Evolutionary conservation across 148 eudicot genomes (phyloP), one percentile per base, ranked within the genome.

Genomic region (Amaranthus palmeri): DNA sequence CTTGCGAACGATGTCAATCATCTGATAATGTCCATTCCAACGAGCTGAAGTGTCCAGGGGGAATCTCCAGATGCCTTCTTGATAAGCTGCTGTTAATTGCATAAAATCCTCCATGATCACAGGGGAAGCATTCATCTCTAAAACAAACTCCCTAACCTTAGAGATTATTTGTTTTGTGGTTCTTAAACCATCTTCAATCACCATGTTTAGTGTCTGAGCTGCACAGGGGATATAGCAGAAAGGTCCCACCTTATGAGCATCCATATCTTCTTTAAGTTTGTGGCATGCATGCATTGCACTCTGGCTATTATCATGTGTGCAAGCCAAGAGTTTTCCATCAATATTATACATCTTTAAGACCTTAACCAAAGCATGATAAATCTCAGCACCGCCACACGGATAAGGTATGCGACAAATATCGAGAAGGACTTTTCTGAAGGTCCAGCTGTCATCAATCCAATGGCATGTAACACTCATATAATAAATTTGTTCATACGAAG

Each of bases 1-100:
- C 96, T 89, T 92, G 52, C 85, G 77, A 60, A 82, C 86, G 54
- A 92, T 67, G 81, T 92, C 92, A 61, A 92, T 88, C 91, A 89
- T 92, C 81, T 85, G 97, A 76, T 92, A 89, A 71, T 79, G 86
- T 70, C 97, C 97, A 83, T 87, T 86, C 97, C 97, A 92, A 49
- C 96, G 88, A 55, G 86, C 84, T 40, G 97, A 87, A 67, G 77
- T 81, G 80, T 92, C 97, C 53, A 92, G 88, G 3, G 97, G 97
- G 63, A 86, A 82, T 71, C 81, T 86, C 92, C 92, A 92, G 73
- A 71, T 84, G 49, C 92, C 86, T 83, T 92, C 97, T 72, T 89
- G 88, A 77, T 73, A 89, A 67, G 88, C 84, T 61, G 87, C 47
- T 54, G 91, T 70, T 56, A 68, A 83, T 75, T 88, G 84, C 43